Conservation (phyloP, 2,329 filamentous ascomycete genomes). For the Colletotrichum sidae region DNA sequence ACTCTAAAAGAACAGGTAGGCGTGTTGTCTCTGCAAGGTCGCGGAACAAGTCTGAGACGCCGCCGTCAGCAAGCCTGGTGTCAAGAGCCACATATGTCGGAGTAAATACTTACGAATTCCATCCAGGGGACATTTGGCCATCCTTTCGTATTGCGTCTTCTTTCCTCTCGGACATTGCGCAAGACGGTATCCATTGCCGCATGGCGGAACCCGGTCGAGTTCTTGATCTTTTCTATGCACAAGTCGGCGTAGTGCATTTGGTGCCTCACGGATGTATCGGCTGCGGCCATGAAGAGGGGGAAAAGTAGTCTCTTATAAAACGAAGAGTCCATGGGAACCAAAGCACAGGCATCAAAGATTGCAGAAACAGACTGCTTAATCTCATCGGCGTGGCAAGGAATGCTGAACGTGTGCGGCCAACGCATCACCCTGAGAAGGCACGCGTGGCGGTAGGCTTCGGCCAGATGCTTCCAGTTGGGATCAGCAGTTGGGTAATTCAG, state of each 20-base stretch:
- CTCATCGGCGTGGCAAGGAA: constrained; percentile 40
- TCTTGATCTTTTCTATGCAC: constrained; percentile 42
- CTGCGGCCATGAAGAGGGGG: constrained; percentile 44
- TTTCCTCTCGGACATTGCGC: constrained; percentile 42
- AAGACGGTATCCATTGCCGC: constrained; percentile 42
- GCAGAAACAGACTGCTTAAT: constrained; percentile 42
- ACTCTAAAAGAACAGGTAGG: constrained; percentile 33
- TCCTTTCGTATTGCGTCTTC: constrained; percentile 34
- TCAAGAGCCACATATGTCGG: background rate
- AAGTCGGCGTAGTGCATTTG: constrained; percentile 43
- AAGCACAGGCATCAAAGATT: constrained; percentile 42
- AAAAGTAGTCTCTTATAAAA: constrained; percentile 45
- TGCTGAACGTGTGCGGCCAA: constrained; percentile 42
- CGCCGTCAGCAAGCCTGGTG: background rate
- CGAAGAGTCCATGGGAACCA: constrained; percentile 38
- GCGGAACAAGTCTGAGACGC: constrained; percentile 24
- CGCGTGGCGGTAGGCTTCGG: constrained; percentile 45
- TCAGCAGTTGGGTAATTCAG: constrained; percentile 43
- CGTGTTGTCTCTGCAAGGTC: constrained; percentile 29
- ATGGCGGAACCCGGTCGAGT: constrained; percentile 42
- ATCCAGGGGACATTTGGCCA: constrained; percentile 43
- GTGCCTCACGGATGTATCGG: constrained; percentile 41
- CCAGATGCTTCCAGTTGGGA: constrained; percentile 43
- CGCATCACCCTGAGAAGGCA: constrained; percentile 44
- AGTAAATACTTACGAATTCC: constrained; percentile 42